Evolutionary conservation across 2,329 filamentous ascomycete species (phyloP), one percentile per base, ranked within the genome.

Genomic region (Colletotrichum higginsianum): DNA sequence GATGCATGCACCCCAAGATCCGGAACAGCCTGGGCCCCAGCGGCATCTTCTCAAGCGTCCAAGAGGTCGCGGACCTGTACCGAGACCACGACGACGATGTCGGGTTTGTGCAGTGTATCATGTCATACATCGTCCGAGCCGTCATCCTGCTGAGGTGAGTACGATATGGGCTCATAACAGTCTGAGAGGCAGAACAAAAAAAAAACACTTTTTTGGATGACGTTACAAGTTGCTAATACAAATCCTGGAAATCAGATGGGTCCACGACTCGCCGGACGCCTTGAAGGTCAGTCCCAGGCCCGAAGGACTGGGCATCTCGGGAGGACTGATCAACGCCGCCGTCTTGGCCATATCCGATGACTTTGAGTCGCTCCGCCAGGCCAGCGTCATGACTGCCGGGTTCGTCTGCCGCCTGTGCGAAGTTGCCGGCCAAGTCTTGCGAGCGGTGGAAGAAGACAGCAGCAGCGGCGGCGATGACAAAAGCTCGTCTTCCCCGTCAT

Each of bases 271-370:
- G 2, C 61, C 61, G 42, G 12, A 63, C 15, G 61, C 1, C 2
- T 53, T 63, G 15, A 53, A 63, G 42, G 15, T n/a, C 0, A 63
- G 21, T 26, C 47, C 61, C 9, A 63, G 61, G 0, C 61, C 61
- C 30, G 61, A 63, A 40, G 61, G 61, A n/a, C 47, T 26, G 44
- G 60, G 55, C 55, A 57, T 57, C 30, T 57, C 55, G 18, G 55
- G 55, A 23, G 55, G 55, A 2, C 55, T 57, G 11, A 57, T 57
- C 55, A 57, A 57, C 55, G 55, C 55, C 13, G 55, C 55, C 3
- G 55, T 57, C 55, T 21, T 57, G 35, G 55, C 30, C 26, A 21
- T 57, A 7, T 57, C 55, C 55, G 16, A 57, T 30, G 55, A 57
- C 13, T 57, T 57, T 57, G 55, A 57, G 55, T 57, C 55, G 3